Evolutionary conservation across 371 early-diverging fungal genomes (phyloP), one percentile per base, ranked within the genome.

Genomic region (Mortierella polycephala): DNA sequence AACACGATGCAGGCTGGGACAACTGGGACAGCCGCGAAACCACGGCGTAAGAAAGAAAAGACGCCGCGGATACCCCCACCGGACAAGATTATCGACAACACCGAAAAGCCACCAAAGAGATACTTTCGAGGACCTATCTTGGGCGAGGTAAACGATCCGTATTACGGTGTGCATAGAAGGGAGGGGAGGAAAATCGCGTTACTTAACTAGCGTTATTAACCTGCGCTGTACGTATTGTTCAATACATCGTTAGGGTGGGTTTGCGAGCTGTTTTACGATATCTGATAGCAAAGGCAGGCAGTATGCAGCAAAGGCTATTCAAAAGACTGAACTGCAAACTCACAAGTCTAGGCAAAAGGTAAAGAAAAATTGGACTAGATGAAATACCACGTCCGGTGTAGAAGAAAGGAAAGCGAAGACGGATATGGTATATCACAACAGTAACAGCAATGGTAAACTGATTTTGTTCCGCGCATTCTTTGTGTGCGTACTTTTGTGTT

Each of bases 181-280:
- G 20, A 8, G 51, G 51, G 47, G 40, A 66, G 18, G 30, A 44
- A 23, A 40, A 42, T 44, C 20, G 12, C 54, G 4, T 30, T 30
- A 30, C 30, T 30, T 30, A 30, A 4, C 30, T 30, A 30, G 30
- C 30, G 4, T 30, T 30, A 30, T 30, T 30, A 30, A 30, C 30
- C 4, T 30, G 30, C 30, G 30, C 4, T 30, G 30, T 30, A 23
- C 49, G 41, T 42, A 21, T 47, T 23, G 49, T 20, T 41, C 45
- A 20, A 13, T 30, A 47, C 7, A 37, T 37, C 1, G 0, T 18
- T 73, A 93, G 95, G 96, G 99, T 52, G 97, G 96, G 12, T 98
- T 97, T 87, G 98, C 97, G 0, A 87, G 89, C 65, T 95, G 95
- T 74, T 96, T 90, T 82, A 84, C 88, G 65, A 93, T 92, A 5